phyloP scores from a whole-genome alignment of 192 early-diverging fungal species.

The Coemansia sp. region DNA sequence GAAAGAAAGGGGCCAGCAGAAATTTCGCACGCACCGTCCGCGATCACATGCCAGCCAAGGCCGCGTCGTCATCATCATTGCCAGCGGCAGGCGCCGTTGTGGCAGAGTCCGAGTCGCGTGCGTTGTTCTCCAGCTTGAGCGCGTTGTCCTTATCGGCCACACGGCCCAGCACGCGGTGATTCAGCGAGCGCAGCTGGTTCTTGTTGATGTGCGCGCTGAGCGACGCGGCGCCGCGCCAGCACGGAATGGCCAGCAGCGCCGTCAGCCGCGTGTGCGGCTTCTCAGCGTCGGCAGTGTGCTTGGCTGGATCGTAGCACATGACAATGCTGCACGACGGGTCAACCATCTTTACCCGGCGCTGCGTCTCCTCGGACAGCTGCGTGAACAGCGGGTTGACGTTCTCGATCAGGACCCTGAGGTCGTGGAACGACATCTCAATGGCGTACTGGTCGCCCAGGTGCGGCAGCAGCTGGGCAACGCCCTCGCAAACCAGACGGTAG shows the following conservation, averaged over 20 bases:
- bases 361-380: conserved; percentile 45
- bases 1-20: not conserved
- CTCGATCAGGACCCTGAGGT: conserved; percentile 52
- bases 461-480: conserved; percentile 58
- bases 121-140: conserved; percentile 38
- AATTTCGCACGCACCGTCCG: not conserved
- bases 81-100: not conserved
- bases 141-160: conserved; percentile 17
- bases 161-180: conserved; percentile 49
- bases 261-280: conserved; percentile 43
- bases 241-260: conserved; percentile 56
- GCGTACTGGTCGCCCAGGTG: conserved; percentile 50
- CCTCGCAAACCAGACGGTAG: conserved; percentile 68
- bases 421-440: conserved; percentile 47
- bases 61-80: not conserved
- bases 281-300: conserved; percentile 16
- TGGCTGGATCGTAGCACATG: conserved; percentile 49
- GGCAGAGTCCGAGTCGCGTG: conserved; percentile 1
- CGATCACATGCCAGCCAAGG: not conserved
- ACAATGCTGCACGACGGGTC: conserved; percentile 58
- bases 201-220: conserved; percentile 72
- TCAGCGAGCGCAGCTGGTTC: conserved; percentile 61
- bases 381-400: conserved; percentile 54
- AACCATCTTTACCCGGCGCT: conserved; percentile 29
- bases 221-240: conserved; percentile 71